Percentiles rank a stretch among this genome's conserved stretches.
phyloP scores from a whole-genome alignment of 805 yeast species.

The Pichia cephalocereana region DNA sequence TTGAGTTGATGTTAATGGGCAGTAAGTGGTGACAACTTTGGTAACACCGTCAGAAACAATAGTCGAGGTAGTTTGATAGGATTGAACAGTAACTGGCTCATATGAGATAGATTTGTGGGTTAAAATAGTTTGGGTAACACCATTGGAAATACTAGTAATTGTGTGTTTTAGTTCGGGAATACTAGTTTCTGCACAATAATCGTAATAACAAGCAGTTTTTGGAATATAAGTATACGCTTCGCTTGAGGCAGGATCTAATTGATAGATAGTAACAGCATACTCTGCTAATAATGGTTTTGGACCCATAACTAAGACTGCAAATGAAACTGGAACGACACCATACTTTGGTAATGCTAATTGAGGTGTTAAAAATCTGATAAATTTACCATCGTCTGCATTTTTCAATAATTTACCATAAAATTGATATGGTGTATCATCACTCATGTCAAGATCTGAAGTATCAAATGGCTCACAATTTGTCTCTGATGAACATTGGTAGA shows the following conservation, averaged over 20 bases:
- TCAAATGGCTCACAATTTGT: slow-evolving; percentile 1
- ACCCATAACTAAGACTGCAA: background rate
- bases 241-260: slow-evolving; percentile 1
- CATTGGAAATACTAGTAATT: slow-evolving; percentile 1
- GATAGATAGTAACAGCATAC: background rate
- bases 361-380: slow-evolving; percentile 7
- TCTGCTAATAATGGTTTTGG: background rate
- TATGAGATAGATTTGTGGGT: slow-evolving; percentile 4
- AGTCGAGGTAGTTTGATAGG: slow-evolving; percentile 9
- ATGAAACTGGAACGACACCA: slow-evolving; percentile 4
- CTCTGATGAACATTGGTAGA: slow-evolving; percentile 4
- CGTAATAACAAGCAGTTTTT: slow-evolving; percentile 6
- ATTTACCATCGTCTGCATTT: slow-evolving; percentile 4
- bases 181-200: slow-evolving; percentile 7
- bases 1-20: slow-evolving; percentile 8
- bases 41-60: slow-evolving; percentile 10
- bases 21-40: slow-evolving; percentile 13
- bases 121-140: background rate
- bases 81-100: background rate
- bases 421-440: slow-evolving; percentile 4
- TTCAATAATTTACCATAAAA: slow-evolving; percentile 1
- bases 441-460: background rate
- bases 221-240: slow-evolving; percentile 3
- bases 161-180: slow-evolving; percentile 1
- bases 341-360: slow-evolving; percentile 5